These are phyloP conservation scores for Celoporthe dispersa DNA, from an alignment of 2,329 filamentous ascomycete species.

Conservation along the genomic window DNA sequence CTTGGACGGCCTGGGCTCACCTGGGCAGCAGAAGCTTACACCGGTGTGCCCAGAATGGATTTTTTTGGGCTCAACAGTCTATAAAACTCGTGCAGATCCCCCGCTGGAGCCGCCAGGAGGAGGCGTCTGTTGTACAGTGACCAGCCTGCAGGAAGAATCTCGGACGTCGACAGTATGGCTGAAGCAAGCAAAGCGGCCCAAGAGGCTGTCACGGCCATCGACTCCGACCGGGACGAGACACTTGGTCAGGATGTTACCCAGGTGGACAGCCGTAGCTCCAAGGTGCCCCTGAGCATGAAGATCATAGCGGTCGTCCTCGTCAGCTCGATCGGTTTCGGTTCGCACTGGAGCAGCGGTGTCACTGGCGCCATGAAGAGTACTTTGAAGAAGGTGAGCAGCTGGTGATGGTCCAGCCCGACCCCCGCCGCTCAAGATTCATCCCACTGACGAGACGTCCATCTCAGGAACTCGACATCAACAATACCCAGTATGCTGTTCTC, in stretches of 20 bases:
- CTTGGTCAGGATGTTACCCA: background rate
- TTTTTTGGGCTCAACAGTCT: background rate
- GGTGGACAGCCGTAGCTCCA: slow-evolving; percentile 3
- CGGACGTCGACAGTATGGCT: slow-evolving; percentile 5
- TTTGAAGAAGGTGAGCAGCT: slow-evolving; percentile 53
- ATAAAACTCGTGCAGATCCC: background rate
- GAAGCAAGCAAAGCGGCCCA: slow-evolving; percentile 12
- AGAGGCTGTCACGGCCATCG: slow-evolving; percentile 7
- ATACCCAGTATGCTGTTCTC: slow-evolving; percentile 61
- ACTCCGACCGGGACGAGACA: slow-evolving; percentile 8
- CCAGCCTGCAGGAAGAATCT: background rate
- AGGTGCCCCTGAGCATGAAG: slow-evolving; percentile 39
- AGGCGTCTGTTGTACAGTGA: background rate
- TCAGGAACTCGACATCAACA: slow-evolving; percentile 59
- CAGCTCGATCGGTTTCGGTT: slow-evolving; percentile 61
- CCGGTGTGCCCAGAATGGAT: background rate
- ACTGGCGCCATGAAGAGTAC: slow-evolving; percentile 65
- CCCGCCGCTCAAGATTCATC: rapidly evolving
- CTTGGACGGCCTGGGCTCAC: background rate
- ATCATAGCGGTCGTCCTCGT: slow-evolving; percentile 52
- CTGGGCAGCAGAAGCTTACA: background rate
- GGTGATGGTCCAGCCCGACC: background rate
- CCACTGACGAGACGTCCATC: background rate
- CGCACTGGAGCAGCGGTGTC: slow-evolving; percentile 63
- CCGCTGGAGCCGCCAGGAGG: background rate